Base-by-base conservation (phyloP, 352 stramenopile genomes). In the Phytophthora fragariae region DNA sequence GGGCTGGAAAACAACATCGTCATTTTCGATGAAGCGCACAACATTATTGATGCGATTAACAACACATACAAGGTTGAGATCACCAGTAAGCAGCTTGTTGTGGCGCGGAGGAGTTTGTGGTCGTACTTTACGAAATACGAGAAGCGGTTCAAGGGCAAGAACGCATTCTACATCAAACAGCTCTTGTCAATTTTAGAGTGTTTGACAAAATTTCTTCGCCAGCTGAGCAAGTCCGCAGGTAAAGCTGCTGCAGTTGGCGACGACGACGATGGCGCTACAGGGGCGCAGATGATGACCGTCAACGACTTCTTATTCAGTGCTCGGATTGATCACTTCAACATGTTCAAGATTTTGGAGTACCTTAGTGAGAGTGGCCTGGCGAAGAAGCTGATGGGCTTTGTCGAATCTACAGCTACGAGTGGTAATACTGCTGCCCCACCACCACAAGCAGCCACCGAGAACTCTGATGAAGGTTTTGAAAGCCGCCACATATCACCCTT, bases 21-120 rank as follows among this genome's bases (percentile, higher is more conserved):
- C 15, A 85, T 99, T 10, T 92, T 99, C 47, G 98, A 99, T 77
- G 98, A 99, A 78, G 98, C 98, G 15, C 98, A 99, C 81, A 99
- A 99, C 77, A 92, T 99, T 47, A 88, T 99, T 8, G 97, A 99
- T 68, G 93, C 97, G 11, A 92, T 99, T 63, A 98, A 97, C 71
- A 90, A 86, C 65, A 96, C 92, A 8, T 95, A 98, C 76, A 94
- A 90, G 47, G 86, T 95, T 12, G 68, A 86, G 37, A 84, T 95
- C 10, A 85, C 80, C 21, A 94, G 79, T 68, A 95, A 94, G 55
- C 80, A 95, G 59, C 65, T 94, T 7, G 85, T 95, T 1, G 77
- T 93, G 21, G 83, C 86, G 8, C 77, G 89, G 35, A 79, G 90
- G 33, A 91, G 81, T 27, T 65, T 97, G n/a, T 97, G 90, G 90